Conservation (phyloP, 139 green algal genomes). For the Monoraphidium neglectum region DNA sequence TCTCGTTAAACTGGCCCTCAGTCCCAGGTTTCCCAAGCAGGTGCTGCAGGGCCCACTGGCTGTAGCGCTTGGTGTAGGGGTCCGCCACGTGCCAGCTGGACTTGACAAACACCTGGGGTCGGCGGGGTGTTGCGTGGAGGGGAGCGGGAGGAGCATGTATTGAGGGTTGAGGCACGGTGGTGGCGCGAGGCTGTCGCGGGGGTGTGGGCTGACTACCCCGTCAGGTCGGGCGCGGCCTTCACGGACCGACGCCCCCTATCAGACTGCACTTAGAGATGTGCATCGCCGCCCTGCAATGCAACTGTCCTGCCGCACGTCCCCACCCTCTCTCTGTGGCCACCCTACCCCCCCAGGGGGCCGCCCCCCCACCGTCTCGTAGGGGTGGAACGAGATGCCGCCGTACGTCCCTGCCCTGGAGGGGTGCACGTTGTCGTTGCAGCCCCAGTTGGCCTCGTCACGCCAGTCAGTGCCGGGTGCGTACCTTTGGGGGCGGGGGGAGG, state of each 20-base stretch:
- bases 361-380: conserved; percentile 65
- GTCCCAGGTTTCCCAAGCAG: conserved; percentile 53
- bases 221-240: too few relatives aligned
- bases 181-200: too few relatives aligned
- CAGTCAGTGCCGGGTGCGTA: conserved; percentile 37
- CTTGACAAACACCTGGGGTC: conserved; percentile 68
- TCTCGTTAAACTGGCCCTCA: conserved; percentile 58
- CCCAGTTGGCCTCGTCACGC: conserved; percentile 46
- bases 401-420: conserved; percentile 75
- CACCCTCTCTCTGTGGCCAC: too few relatives aligned
- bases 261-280: too few relatives aligned
- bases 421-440: conserved; percentile 81
- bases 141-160: background rate
- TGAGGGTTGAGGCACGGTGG: too few relatives aligned
- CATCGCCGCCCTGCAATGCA: too few relatives aligned
- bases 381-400: conserved; percentile 73
- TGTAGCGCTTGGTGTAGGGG: conserved; percentile 66
- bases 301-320: too few relatives aligned
- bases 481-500: background rate
- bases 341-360: too few relatives aligned
- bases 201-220: too few relatives aligned
- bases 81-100: conserved; percentile 77
- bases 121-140: background rate
- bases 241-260: too few relatives aligned
- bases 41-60: conserved; percentile 45